Evolutionary conservation across 2,329 filamentous ascomycete species (phyloP).

Genomic region (Trichoderma semiorbis): DNA sequence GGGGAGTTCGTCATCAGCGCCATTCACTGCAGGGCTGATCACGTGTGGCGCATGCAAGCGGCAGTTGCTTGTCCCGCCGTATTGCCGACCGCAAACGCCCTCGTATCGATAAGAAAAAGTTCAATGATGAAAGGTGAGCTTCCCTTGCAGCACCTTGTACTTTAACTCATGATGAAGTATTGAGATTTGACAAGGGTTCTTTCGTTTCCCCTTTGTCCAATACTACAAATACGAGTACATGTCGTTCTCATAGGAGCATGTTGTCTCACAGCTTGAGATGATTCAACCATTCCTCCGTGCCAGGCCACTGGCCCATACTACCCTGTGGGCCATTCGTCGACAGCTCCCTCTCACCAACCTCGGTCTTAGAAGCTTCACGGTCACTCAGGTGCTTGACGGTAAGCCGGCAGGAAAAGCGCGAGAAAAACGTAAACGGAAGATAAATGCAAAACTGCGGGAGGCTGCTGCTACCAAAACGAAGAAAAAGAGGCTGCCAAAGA

Average conservation of each 20-base stretch:
- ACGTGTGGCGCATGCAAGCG: constrained; percentile 6
- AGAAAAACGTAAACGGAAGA: not conserved
- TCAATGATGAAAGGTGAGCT: constrained; percentile 1
- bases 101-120: constrained; percentile 18
- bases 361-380: not conserved
- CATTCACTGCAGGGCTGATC: constrained; percentile 4
- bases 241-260: not conserved
- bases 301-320: constrained; percentile 1
- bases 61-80: not conserved
- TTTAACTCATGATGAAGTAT: not conserved
- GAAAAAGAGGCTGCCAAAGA: not conserved
- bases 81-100: not conserved
- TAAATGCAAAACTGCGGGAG: not conserved
- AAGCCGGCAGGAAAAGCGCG: not conserved
- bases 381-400: not conserved
- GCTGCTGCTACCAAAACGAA: not conserved
- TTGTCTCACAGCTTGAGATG: constrained; percentile 25
- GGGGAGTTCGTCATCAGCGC: constrained; percentile 15
- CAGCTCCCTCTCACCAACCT: not conserved
- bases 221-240: not conserved
- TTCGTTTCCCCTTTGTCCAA: not conserved
- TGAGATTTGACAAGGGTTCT: not conserved
- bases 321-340: not conserved
- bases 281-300: constrained; percentile 25
- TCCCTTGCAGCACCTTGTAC: not conserved